phyloP scores from a whole-genome alignment of 2,329 filamentous ascomycete species.

The Fusarium haematococcum region DNA sequence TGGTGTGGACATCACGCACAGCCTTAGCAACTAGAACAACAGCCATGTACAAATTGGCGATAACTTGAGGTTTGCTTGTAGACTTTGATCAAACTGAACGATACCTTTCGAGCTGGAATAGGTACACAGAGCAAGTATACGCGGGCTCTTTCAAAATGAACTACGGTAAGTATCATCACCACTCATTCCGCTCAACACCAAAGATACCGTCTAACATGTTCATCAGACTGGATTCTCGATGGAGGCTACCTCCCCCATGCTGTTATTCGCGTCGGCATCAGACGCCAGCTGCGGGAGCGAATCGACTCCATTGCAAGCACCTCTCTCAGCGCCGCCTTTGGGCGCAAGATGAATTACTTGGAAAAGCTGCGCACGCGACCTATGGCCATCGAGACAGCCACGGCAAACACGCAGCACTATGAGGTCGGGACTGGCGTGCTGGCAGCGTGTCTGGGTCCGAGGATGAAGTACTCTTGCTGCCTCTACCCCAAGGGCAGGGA shows the following conservation, averaged over 20 bases:
- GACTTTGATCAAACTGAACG: not conserved
- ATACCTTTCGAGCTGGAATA: not conserved
- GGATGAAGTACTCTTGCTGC: slow-evolving; percentile 80
- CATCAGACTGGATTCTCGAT: slow-evolving; percentile 69
- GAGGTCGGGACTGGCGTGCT: slow-evolving; percentile 77
- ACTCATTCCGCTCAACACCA: not conserved
- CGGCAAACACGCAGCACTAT: slow-evolving; percentile 78
- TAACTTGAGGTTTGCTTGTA: not conserved
- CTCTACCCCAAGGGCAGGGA: slow-evolving; percentile 72
- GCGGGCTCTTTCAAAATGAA: slow-evolving; percentile 16
- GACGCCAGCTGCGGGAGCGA: slow-evolving; percentile 73
- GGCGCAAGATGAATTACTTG: slow-evolving; percentile 74
- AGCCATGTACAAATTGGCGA: not conserved
- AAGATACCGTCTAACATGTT: not conserved
- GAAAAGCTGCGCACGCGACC: slow-evolving; percentile 68
- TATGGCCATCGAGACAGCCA: slow-evolving; percentile 75
- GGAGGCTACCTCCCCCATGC: slow-evolving; percentile 72
- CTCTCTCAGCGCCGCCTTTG: slow-evolving; percentile 64
- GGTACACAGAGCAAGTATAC: not conserved
- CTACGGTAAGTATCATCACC: slow-evolving; percentile 15
- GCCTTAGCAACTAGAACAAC: not conserved
- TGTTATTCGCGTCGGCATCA: slow-evolving; percentile 73
- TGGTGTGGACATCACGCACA: slow-evolving; percentile 2
- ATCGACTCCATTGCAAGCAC: slow-evolving; percentile 65
- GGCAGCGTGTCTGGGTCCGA: slow-evolving; percentile 69